These are phyloP conservation scores for Colletotrichum chlorophyti DNA, from an alignment of 2,329 filamentous ascomycete species.

Conservation along the genomic window DNA sequence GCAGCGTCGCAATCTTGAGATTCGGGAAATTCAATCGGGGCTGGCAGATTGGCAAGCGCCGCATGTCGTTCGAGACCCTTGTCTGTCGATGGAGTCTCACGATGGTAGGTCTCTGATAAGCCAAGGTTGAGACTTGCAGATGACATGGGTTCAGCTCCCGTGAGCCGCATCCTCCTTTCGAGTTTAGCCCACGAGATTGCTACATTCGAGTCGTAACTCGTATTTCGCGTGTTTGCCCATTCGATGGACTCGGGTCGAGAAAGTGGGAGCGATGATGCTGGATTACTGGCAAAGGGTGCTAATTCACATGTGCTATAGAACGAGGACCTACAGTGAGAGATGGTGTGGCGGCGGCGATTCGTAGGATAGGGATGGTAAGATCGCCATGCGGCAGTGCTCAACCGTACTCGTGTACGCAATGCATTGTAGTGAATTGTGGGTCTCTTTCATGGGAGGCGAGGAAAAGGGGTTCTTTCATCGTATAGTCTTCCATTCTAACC, in stretches of 20 bases:
- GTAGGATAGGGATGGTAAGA: neutral
- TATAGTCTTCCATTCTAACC: neutral
- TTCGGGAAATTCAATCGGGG: neutral
- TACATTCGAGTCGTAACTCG: neutral
- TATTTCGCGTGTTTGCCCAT: no score
- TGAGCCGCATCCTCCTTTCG: slow-evolving; percentile 5
- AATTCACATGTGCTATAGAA: no score
- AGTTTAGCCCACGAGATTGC: neutral
- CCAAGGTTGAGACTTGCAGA: slow-evolving; percentile 2
- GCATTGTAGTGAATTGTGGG: no score
- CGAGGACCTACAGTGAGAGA: neutral
- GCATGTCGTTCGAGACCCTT: neutral
- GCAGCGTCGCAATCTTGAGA: slow-evolving; percentile 5
- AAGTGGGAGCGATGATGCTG: neutral
- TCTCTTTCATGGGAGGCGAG: no score
- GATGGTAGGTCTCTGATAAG: neutral
- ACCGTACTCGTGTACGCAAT: neutral
- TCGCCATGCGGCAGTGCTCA: neutral
- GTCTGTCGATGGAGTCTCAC: neutral
- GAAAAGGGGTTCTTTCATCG: no score
- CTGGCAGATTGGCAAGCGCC: neutral
- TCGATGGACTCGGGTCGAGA: neutral
- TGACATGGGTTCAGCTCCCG: slow-evolving; percentile 3
- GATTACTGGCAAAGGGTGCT: no score
- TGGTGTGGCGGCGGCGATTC: neutral